phyloP scores from a whole-genome alignment of 139 green algal species.

The Chlorella vulgaris region DNA sequence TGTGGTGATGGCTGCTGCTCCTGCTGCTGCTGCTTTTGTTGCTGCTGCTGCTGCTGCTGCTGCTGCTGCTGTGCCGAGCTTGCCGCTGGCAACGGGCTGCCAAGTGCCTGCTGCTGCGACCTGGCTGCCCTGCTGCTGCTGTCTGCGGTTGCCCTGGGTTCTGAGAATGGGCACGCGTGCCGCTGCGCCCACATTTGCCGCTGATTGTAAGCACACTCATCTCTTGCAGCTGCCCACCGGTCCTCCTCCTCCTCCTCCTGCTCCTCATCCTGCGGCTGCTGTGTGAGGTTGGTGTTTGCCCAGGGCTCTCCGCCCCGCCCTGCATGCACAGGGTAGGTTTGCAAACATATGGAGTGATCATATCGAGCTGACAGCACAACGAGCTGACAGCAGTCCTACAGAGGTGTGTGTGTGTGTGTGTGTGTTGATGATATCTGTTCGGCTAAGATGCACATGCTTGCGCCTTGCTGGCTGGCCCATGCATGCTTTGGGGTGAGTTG shows the following conservation, averaged over 20 bases:
- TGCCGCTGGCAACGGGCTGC: neutral
- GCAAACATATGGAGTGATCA: too few species aligned
- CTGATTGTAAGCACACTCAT: too few species aligned
- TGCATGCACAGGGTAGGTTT: neutral
- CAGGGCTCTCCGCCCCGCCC: slow-evolving; percentile 31
- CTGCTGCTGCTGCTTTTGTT: neutral
- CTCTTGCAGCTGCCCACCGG: neutral
- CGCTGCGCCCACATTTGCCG: neutral
- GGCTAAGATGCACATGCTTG: too few species aligned
- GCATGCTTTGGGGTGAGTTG: too few species aligned
- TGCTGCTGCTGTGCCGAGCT: neutral
- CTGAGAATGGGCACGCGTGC: neutral
- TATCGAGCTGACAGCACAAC: too few species aligned
- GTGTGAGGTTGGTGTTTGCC: slow-evolving; percentile 28
- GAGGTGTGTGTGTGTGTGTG: too few species aligned
- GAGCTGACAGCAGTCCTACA: too few species aligned
- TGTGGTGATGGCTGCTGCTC: too few species aligned
- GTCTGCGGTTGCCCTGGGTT: neutral
- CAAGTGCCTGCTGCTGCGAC: neutral
- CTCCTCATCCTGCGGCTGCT: neutral
- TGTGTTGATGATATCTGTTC: too few species aligned
- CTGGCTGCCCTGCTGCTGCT: neutral
- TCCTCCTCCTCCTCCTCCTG: neutral
- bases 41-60: neutral
- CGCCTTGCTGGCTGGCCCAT: neutral